Base-by-base conservation (phyloP, 768 basidiomycete genomes). In the Clathrus columnatus region DNA sequence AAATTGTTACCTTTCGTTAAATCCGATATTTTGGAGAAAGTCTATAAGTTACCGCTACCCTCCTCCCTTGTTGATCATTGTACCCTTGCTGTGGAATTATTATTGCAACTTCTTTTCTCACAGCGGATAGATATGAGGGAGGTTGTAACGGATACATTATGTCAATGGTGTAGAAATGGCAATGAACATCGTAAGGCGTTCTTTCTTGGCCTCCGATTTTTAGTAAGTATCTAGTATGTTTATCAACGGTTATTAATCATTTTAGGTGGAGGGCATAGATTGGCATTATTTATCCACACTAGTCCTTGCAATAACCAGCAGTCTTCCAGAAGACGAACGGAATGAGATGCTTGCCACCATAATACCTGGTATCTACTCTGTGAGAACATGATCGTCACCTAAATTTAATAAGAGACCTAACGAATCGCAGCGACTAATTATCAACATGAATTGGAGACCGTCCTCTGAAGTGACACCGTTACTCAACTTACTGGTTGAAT, bases 391-490 rank as follows among this genome's bases (percentile, higher is more conserved):
- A 54, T 29, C 1, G n/a, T 27, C 16, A 27, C 20, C 26, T 5
- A 48, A 6, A 5, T 47, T 42, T 43, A 18, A n/a, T n/a, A n/a
- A n/a, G n/a, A 14, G 16, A 41, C 16, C 26, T 36, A 46, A 17
- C n/a, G 41, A 49, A 48, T 21, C 56, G 18, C 57, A 84, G 84
- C 80, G 77, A 63, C 63, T 86, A 7, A 70, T 77, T 20, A 67
- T 74, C 50, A 73, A 78, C 48, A 78, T 83, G 5, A 81, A 82
- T 1, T 68, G 76, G 16, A 62, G 69, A 54, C 80, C 80, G 3
- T 75, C 65, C 42, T 63, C 68, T 1, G 65, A 70, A 1, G 67
- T 89, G 0, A 72, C 78, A 4, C 67, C 71, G 29, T 70, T 89
- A 42, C 69, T 88, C 1, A 70, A 75, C 28, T 67, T 67, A 16